These are phyloP conservation scores for Vitis hybrid DNA, from an alignment of 177 flowering plant genomes.

Conservation along the genomic window DNA sequence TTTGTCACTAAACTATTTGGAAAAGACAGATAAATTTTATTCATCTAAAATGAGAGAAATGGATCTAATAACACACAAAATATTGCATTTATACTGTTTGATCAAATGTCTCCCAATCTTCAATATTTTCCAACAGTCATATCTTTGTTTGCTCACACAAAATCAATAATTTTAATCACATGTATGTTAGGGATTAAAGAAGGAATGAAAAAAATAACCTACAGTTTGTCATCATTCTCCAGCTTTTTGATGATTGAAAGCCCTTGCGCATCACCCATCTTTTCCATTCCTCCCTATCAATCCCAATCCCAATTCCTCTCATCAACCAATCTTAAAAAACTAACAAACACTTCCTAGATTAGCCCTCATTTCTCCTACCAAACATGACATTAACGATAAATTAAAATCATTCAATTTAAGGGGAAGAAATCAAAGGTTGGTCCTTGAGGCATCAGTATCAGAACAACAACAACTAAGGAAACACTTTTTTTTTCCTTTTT, in stretches of 20 bases:
- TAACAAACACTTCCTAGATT: conserved; percentile 1
- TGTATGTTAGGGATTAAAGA: conserved; percentile 3
- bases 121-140: background rate
- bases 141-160: background rate
- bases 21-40: too few species aligned
- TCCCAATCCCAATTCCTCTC: conserved; percentile 51
- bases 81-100: background rate
- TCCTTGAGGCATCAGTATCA: background rate
- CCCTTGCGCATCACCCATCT: conserved; percentile 59
- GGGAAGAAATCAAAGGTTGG: background rate
- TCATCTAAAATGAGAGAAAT: background rate
- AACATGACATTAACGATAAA: background rate
- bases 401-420: background rate
- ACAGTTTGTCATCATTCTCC: conserved; percentile 30
- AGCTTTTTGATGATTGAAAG: conserved; percentile 29
- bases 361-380: conserved; percentile 9
- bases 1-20: too few species aligned
- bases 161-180: conserved; percentile 2
- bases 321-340: conserved; percentile 27
- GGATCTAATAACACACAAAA: background rate
- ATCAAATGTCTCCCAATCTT: background rate
- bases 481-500: background rate
- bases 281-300: conserved; percentile 65
- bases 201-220: conserved; percentile 25
- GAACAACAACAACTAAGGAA: background rate